Evolutionary conservation across 305 asterid species (phyloP).

Genomic region (Fraxinus velutina): DNA sequence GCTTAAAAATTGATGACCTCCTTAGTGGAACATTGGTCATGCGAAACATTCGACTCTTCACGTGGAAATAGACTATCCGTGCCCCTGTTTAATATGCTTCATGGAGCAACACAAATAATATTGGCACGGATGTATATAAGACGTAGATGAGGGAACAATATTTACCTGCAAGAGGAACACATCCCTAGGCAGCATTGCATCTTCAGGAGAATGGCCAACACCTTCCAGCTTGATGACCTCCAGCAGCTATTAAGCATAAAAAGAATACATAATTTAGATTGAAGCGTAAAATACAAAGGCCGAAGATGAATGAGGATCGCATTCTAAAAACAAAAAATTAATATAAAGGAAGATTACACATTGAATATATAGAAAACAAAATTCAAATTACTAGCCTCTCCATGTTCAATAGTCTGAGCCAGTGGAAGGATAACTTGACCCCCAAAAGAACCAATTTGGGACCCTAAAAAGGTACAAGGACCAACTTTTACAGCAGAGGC

Average conservation of each 20-base stretch:
- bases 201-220: conserved; percentile 71
- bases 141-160: background rate
- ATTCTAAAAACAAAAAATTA: background rate
- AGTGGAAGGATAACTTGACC: conserved; percentile 90
- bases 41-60: background rate
- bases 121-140: background rate
- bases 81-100: background rate
- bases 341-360: background rate
- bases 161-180: conserved; percentile 81
- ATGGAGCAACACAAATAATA: background rate
- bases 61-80: background rate
- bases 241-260: conserved; percentile 52
- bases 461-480: conserved; percentile 36
- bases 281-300: background rate
- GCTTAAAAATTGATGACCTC: background rate
- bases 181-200: conserved; percentile 75
- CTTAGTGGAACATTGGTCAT: background rate
- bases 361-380: background rate
- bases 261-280: background rate
- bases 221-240: conserved; percentile 91
- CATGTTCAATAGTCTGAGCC: conserved; percentile 86
- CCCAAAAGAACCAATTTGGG: conserved; percentile 67
- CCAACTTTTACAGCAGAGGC: conserved; percentile 61
- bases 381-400: conserved; percentile 61
- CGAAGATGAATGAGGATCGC: background rate